Base-by-base conservation (phyloP, 177 flowering plant genomes). In the Vitis hybrid region DNA sequence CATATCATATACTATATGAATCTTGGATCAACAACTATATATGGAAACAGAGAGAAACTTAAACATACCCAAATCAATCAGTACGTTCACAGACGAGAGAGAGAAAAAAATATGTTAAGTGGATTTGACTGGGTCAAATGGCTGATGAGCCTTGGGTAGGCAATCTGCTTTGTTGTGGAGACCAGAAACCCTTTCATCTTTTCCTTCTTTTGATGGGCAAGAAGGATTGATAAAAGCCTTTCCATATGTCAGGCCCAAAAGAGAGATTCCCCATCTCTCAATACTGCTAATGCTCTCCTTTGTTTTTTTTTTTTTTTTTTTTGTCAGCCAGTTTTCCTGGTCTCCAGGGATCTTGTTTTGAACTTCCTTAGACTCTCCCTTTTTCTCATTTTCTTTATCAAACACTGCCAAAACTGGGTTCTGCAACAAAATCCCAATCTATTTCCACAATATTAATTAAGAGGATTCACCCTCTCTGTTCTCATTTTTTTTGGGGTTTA, bases 191-290 rank as follows among this genome's bases (percentile, higher is more conserved):
- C 75, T 67, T 73, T 73, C 2, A 65, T 24, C 69, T 67, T 73
- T 73, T 48, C 35, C 66, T 67, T 67, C 75, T 73, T 73, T 73
- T 73, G 30, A 73, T 67, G 71, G 7, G 65, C 27, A 30, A 15
- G 64, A n/a, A 11, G 73, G 3, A 8, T 32, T n/a, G 16, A 35
- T 35, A 30, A 48, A 55, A 55, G 67, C 73, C 55, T 70, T 46
- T 56, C 55, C 56, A 64, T 46, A 35, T 65, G 65, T 66, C 70
- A 66, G 58, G 18, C 65, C 21, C 51, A 46, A 56, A 64, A 64
- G 56, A 56, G 14, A 64, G 14, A 52, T 57, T 16, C 64, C 64
- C 15, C 5, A 56, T 46, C 30, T 49, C 58, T 51, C 49, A 57
- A 18, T 54, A 52, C 66, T 18, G 70, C 46, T 62, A 59, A 59